Percentiles rank a stretch among this genome's conserved stretches.
Conservation (phyloP, 1,139 yeast species). For the Yarrowia galli region DNA sequence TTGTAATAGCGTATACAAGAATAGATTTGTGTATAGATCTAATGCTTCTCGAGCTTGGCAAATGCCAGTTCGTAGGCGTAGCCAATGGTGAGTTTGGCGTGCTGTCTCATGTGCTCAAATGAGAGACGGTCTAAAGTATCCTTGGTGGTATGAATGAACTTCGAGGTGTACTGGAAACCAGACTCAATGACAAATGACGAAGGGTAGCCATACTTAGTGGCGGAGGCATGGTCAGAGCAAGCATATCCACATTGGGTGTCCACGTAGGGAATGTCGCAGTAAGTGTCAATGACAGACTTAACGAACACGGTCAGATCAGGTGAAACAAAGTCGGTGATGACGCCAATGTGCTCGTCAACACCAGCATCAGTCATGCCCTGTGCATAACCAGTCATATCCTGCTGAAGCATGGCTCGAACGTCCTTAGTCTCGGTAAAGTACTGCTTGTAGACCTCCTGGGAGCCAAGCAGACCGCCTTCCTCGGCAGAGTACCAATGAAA, state of each 20-base stretch:
- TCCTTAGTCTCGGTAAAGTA: slow-evolving; percentile 58
- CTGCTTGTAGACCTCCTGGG: slow-evolving; percentile 73
- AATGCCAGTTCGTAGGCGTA: slow-evolving; percentile 70
- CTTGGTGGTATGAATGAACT: slow-evolving; percentile 74
- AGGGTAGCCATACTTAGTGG: slow-evolving; percentile 82
- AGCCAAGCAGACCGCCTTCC: slow-evolving; percentile 91
- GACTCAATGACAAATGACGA: slow-evolving; percentile 83
- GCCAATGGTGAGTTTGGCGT: slow-evolving; percentile 75
- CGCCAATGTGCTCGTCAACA: slow-evolving; percentile 75
- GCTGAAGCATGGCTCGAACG: slow-evolving; percentile 87
- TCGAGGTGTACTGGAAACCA: slow-evolving; percentile 66
- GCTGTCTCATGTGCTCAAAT: slow-evolving; percentile 78
- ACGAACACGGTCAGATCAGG: slow-evolving; percentile 66
- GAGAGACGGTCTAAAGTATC: slow-evolving; percentile 86
- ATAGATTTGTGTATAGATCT: background rate
- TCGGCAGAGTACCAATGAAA: slow-evolving; percentile 96
- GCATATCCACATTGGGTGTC: slow-evolving; percentile 90
- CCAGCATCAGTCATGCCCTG: slow-evolving; percentile 63
- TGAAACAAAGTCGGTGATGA: slow-evolving; percentile 77
- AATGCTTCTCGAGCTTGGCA: slow-evolving; percentile 46
- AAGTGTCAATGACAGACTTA: slow-evolving; percentile 63
- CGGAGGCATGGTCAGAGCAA: slow-evolving; percentile 92
- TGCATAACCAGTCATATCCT: slow-evolving; percentile 93
- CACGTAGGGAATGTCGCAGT: slow-evolving; percentile 70
- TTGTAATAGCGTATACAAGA: no score